Evolutionary conservation across 805 yeast species (phyloP).

Genomic region (Ogataea trehalophila): DNA sequence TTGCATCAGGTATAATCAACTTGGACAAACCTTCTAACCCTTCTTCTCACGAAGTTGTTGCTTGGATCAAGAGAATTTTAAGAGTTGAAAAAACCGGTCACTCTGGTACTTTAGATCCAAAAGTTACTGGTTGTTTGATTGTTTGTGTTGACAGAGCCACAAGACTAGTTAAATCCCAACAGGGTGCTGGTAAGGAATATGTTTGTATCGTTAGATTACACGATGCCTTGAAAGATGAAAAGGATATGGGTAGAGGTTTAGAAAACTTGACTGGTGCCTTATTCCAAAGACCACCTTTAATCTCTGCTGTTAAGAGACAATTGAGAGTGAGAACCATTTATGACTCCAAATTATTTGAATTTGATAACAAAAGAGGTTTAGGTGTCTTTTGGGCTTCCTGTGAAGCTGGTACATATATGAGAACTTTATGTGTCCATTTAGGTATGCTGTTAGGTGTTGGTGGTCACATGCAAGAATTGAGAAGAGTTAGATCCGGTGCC

Average conservation of each 20-base stretch:
- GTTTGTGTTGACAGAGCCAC: conserved; percentile 99
- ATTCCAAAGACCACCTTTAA: conserved; percentile 98
- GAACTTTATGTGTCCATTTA: conserved; percentile 97
- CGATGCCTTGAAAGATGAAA: conserved; percentile 86
- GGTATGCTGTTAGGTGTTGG: conserved; percentile 99
- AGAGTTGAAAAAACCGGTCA: conserved; percentile 98
- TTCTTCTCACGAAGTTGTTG: conserved; percentile 98
- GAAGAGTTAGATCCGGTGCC: conserved; percentile 99
- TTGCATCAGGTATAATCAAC: conserved; percentile 94
- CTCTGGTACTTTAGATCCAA: conserved; percentile 96
- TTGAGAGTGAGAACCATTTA: conserved; percentile 96
- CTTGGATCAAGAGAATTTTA: conserved; percentile 95
- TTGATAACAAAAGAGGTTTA: conserved; percentile 92
- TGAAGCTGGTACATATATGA: conserved; percentile 99
- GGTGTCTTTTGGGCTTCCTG: conserved; percentile 99
- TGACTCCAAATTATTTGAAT: conserved; percentile 92
- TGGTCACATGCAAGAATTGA: conserved; percentile 99
- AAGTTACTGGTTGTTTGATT: conserved; percentile 95
- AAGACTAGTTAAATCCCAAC: conserved; percentile 95
- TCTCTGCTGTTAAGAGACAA: conserved; percentile 98
- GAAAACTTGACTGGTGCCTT: conserved; percentile 98
- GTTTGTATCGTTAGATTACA: conserved; percentile 96
- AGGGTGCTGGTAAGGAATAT: conserved; percentile 99
- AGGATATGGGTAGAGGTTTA: conserved; percentile 75
- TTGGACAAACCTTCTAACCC: conserved; percentile 98